Evolutionary conservation across 2,329 filamentous ascomycete species (phyloP).

Genomic region (Phialemoniopsis sp.): DNA sequence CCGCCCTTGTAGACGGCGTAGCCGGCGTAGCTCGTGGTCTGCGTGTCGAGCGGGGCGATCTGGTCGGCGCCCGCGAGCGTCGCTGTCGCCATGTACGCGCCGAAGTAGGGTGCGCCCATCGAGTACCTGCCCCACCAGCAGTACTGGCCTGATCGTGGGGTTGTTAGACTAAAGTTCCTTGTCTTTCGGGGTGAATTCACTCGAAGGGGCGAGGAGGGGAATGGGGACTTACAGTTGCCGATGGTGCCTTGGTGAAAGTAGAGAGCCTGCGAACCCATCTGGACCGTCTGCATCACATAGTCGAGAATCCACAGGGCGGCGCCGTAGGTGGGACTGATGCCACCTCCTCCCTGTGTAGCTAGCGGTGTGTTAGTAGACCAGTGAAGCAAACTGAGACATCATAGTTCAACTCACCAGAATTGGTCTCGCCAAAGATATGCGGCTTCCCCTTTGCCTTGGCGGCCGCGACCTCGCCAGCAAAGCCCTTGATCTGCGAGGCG

Average conservation of each 20-base stretch:
- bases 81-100: constrained; percentile 25
- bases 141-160: constrained; percentile 18
- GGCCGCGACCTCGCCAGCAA: constrained; percentile 28
- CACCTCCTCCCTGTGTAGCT: constrained; percentile 30
- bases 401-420: constrained; percentile 32
- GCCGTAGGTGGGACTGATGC: constrained; percentile 33
- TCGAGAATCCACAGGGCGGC: constrained; percentile 35
- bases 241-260: constrained; percentile 25
- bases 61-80: constrained; percentile 18
- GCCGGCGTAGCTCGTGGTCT: constrained; percentile 15
- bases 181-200: too few relatives aligned
- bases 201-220: too few relatives aligned
- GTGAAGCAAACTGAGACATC: too few relatives aligned
- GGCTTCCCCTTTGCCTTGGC: constrained; percentile 27
- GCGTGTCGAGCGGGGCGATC: constrained; percentile 20
- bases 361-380: background rate
- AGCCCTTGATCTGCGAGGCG: constrained; percentile 27
- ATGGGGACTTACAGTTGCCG: constrained; percentile 24
- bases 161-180: too few relatives aligned
- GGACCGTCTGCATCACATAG: constrained; percentile 26
- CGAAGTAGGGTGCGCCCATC: constrained; percentile 25
- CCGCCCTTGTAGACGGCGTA: constrained; percentile 21
- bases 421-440: constrained; percentile 40
- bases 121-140: constrained; percentile 26
- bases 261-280: constrained; percentile 18